Percentiles rank a stretch among this genome's conserved stretches.
Evolutionary conservation across 2,329 filamentous ascomycete species (phyloP).

Genomic region (Herpotrichia juniperi): DNA sequence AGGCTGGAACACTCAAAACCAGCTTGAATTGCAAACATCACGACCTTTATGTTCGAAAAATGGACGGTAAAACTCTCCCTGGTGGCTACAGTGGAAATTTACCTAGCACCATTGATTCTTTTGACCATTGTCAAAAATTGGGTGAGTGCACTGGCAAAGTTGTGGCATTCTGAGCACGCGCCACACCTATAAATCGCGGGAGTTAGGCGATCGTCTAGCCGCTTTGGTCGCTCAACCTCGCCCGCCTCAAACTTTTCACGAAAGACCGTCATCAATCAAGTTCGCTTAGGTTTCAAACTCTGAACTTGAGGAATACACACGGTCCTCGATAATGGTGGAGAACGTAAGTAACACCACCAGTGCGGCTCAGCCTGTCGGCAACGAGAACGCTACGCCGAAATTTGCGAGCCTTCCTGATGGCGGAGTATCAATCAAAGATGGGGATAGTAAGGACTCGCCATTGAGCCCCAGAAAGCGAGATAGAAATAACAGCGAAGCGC

Average conservation of each 20-base stretch:
- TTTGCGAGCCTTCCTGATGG: background rate
- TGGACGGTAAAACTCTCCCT: too few relatives aligned
- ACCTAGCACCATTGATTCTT: too few relatives aligned
- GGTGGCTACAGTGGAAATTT: too few relatives aligned
- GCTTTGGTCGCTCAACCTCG: background rate
- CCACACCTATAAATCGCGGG: background rate
- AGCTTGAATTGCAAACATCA: too few relatives aligned
- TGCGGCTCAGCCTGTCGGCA: constrained; percentile 40
- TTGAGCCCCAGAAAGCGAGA: constrained; percentile 41
- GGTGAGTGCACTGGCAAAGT: background rate
- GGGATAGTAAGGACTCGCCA: constrained; percentile 37
- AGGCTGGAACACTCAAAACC: too few relatives aligned
- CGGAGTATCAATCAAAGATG: constrained; percentile 18
- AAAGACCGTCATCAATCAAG: background rate
- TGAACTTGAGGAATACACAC: background rate
- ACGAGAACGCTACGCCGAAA: constrained; percentile 43
- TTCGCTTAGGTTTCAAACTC: background rate
- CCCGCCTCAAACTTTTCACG: background rate
- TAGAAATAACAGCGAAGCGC: constrained; percentile 43
- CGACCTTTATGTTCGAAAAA: too few relatives aligned
- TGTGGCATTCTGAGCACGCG: too few relatives aligned
- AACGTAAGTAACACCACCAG: constrained; percentile 22
- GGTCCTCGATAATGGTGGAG: constrained; percentile 11
- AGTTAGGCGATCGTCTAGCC: background rate
- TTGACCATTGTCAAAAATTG: background rate